Evolutionary conservation across 2,329 filamentous ascomycete genomes (phyloP), one percentile per base, ranked within the genome.

Genomic region (Dendrostoma leiphaemia): DNA sequence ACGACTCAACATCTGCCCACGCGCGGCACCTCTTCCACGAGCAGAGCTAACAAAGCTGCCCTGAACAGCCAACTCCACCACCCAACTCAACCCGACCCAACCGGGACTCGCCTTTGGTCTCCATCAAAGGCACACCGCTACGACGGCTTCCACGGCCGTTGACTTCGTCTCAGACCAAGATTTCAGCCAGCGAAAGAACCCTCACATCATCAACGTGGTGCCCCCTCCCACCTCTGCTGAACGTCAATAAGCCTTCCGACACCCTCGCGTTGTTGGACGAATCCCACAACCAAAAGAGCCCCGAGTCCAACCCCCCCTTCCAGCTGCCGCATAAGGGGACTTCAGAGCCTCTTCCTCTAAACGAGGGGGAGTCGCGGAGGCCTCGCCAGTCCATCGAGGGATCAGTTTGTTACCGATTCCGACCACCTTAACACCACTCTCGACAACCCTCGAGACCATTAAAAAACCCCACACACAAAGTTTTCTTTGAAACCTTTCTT

Each of bases 261-360:
- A 72, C 79, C 67, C 71, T 72, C 64, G 67, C 74, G 64, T 68
- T 80, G 70, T 74, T 81, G 71, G 74, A 79, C 71, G 70, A 70
- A 64, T 71, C 72, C 65, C 70, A 71, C 67, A 71, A 77, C 70
- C 41, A 35, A 43, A 71, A 72, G 62, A 72, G 66, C 71, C 77
- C 77, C 64, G 69, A 73, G 73, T 81, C 80, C 73, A 81, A 77
- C 71, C 76, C 82, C 73, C 75, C 82, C 76, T 76, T 79, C 83
- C 89, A 96, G 90, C 93, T 97, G 94, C 94, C 94, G 94, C 93
- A 99, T 99, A 97, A 91, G 90, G 95, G 89, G 86, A 84, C 84
- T 87, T 87, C 85, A 84, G 83, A 86, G 89, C 89, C 92, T 96
- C 93, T 97, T 97, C 93, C 92, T 96, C 93, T 94, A 80, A 80